phyloP scores from a whole-genome alignment of 441 rosid species.

The Geranium incanum region DNA sequence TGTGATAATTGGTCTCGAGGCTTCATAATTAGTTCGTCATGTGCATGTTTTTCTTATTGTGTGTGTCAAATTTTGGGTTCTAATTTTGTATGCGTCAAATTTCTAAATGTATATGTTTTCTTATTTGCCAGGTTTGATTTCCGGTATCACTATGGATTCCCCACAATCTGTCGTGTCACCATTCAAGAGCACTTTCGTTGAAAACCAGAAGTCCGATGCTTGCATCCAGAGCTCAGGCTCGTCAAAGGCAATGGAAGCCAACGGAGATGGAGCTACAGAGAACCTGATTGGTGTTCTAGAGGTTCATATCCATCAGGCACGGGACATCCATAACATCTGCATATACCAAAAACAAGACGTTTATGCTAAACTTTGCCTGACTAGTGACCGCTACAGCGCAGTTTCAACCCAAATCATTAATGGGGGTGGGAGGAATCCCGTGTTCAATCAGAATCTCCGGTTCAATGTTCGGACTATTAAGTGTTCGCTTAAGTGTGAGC shows the following conservation, averaged over 20 bases:
- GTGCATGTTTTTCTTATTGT: too few species aligned
- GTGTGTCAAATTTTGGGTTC: too few species aligned
- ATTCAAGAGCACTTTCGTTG: conserved; percentile 41
- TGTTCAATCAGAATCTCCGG: conserved; percentile 60
- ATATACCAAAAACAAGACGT: conserved; percentile 99
- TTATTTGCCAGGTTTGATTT: conserved; percentile 34
- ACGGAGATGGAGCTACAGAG: conserved; percentile 26
- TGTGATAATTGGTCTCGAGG: too few species aligned
- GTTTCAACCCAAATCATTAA: conserved; percentile 86
- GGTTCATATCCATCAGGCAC: conserved; percentile 81
- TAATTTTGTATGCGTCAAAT: too few species aligned
- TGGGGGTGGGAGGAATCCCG: conserved; percentile 97
- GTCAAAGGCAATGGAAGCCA: conserved; percentile 35
- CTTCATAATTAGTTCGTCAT: too few species aligned
- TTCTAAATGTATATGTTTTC: conserved; percentile 18
- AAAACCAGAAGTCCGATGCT: conserved; percentile 41
- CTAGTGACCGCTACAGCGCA: conserved; percentile 65
- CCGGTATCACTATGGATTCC: conserved; percentile 61
- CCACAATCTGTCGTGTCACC: conserved; percentile 94
- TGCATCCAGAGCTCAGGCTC: conserved; percentile 30
- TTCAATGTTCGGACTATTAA: conserved; percentile 61
- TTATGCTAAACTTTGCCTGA: conserved; percentile 88
- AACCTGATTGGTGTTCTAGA: conserved; percentile 58
- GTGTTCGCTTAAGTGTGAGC: conserved; percentile 79
- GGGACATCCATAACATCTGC: conserved; percentile 97